Evolutionary conservation across 306 rosid species (phyloP).

Genomic region (Ammopiptanthus mongolicus): DNA sequence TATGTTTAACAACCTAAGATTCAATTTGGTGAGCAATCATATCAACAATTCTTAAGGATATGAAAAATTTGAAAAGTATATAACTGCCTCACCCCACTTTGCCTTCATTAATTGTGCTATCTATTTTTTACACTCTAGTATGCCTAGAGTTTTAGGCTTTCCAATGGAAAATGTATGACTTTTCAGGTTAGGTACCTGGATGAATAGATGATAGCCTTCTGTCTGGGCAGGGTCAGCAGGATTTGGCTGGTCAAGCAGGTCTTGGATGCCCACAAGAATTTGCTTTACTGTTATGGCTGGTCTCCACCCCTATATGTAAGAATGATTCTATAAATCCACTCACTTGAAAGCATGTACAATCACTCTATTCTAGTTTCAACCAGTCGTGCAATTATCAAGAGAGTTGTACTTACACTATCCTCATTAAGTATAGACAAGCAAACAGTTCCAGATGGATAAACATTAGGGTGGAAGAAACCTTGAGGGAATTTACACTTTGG

Average conservation of each 20-base stretch:
- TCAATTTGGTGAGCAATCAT: neutral
- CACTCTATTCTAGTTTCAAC: neutral
- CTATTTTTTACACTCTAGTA: neutral
- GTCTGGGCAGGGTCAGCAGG: constrained; percentile 98
- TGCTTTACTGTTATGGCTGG: constrained; percentile 98
- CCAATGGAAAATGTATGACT: neutral
- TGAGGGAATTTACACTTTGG: constrained; percentile 93
- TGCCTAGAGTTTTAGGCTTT: neutral
- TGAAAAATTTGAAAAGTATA: neutral
- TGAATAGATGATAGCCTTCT: constrained; percentile 95
- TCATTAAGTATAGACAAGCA: constrained; percentile 94
- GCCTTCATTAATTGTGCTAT: neutral
- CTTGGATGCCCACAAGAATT: constrained; percentile 95
- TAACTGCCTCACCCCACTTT: neutral
- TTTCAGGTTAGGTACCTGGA: constrained; percentile 58
- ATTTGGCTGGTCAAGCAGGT: constrained; percentile 89
- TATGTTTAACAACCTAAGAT: neutral
- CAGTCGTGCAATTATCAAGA: neutral
- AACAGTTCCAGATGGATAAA: constrained; percentile 97
- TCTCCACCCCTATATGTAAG: constrained; percentile 79
- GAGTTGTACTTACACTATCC: constrained; percentile 70
- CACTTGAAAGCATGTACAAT: neutral
- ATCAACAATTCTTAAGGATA: neutral
- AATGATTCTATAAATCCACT: neutral
- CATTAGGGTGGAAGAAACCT: constrained; percentile 97